A percentile compares a stretch with the other conserved stretches of the same genome.
These are phyloP conservation scores for Castanea crenata DNA, from an alignment of 306 rosid species.

Conservation along the genomic window DNA sequence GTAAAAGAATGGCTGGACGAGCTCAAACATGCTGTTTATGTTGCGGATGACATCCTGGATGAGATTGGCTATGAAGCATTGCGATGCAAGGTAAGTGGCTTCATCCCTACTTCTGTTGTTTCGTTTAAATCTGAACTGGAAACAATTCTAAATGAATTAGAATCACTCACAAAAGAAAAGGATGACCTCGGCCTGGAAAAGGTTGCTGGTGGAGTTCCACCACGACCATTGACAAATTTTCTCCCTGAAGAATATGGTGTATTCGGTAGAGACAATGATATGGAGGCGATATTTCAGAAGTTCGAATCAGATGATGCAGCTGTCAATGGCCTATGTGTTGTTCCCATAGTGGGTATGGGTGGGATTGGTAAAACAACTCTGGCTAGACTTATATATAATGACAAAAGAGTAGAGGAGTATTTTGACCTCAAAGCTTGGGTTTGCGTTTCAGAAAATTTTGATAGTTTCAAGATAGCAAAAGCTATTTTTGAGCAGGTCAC, in stretches of 20 bases:
- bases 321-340: background rate
- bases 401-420: background rate
- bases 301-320: background rate
- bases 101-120: too few species aligned
- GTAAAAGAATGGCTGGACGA: too few species aligned
- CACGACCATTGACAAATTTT: background rate
- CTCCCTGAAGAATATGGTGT: background rate
- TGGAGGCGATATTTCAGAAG: background rate
- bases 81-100: too few species aligned
- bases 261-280: conserved; percentile 20
- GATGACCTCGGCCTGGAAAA: too few species aligned
- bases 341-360: conserved; percentile 25
- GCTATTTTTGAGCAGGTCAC: background rate
- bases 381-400: conserved; percentile 14
- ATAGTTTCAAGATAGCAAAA: background rate
- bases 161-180: too few species aligned
- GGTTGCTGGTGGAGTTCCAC: too few species aligned
- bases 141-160: too few species aligned
- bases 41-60: too few species aligned
- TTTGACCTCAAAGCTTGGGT: conserved; percentile 10
- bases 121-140: too few species aligned
- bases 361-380: conserved; percentile 19
- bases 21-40: too few species aligned
- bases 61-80: too few species aligned
- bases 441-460: conserved; percentile 21